These are phyloP conservation scores for Vanrija humicola DNA, from an alignment of 1,284 basidiomycete species.

Conservation along the genomic window DNA sequence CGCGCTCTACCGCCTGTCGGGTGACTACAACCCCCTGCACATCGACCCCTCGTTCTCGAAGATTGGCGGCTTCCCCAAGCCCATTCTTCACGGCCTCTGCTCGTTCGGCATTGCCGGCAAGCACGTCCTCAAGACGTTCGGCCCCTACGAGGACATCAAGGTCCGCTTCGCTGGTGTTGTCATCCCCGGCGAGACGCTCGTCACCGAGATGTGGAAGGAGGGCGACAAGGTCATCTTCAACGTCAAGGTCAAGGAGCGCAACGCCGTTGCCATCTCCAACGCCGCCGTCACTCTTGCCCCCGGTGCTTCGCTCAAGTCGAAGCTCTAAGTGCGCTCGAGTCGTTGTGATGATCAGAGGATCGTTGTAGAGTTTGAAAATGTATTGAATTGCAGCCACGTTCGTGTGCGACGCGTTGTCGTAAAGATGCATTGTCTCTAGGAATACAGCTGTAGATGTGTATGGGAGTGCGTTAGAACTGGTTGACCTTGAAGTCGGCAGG, in stretches of 20 bases:
- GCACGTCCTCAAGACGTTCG: slow-evolving; percentile 83
- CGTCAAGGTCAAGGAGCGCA: slow-evolving; percentile 55
- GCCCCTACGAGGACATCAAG: slow-evolving; percentile 89
- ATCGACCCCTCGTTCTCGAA: slow-evolving; percentile 90
- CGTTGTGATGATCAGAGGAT: no score
- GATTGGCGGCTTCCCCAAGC: slow-evolving; percentile 90
- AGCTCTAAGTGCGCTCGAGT: slow-evolving; percentile 26
- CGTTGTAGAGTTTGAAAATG: no score
- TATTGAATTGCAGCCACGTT: no score
- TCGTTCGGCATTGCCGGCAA: slow-evolving; percentile 93
- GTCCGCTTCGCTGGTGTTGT: slow-evolving; percentile 70
- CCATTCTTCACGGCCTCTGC: slow-evolving; percentile 75
- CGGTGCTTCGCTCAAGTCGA: slow-evolving; percentile 35
- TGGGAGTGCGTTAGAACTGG: no score
- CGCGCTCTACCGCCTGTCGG: slow-evolving; percentile 82
- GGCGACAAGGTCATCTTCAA: slow-evolving; percentile 83
- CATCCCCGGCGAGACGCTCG: slow-evolving; percentile 89
- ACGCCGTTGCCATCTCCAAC: slow-evolving; percentile 52
- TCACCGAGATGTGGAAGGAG: slow-evolving; percentile 98
- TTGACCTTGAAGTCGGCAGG: no score
- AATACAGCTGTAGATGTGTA: no score
- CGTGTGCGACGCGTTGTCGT: no score
- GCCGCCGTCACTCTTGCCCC: slow-evolving; percentile 54
- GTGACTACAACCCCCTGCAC: slow-evolving; percentile 88
- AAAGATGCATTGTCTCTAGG: no score